Percentiles rank a stretch among this genome's conserved stretches.
These are phyloP conservation scores for Drechslera avenae DNA, from an alignment of 2,329 filamentous ascomycete genomes.

Conservation along the genomic window DNA sequence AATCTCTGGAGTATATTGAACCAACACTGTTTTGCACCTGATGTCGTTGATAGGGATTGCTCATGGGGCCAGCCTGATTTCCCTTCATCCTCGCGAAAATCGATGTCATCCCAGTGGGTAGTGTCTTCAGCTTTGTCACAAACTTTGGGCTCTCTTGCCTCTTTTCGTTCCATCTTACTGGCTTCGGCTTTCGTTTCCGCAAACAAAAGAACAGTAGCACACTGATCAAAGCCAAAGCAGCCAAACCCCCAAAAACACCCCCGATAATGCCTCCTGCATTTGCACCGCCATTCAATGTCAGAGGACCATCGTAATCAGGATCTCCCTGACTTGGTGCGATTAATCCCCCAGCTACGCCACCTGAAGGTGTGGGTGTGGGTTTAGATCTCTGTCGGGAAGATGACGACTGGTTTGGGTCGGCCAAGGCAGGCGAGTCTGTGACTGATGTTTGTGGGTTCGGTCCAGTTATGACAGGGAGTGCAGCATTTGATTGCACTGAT, in stretches of 20 bases:
- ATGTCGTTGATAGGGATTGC: conserved; percentile 39
- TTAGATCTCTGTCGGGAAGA: conserved; percentile 13
- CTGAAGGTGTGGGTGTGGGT: conserved; percentile 12
- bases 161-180: conserved; percentile 27
- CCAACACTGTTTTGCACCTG: conserved; percentile 37
- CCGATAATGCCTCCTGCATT: conserved; percentile 43
- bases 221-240: conserved; percentile 39
- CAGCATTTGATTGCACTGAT: conserved; percentile 19
- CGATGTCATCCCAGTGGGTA: conserved; percentile 27
- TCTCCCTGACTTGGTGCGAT: conserved; percentile 34
- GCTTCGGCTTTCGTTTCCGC: conserved; percentile 37
- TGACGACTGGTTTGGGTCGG: conserved; percentile 21
- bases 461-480: conserved; percentile 14
- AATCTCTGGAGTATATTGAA: conserved; percentile 40
- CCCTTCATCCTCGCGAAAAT: conserved; percentile 38
- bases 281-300: conserved; percentile 28
- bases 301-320: conserved; percentile 14
- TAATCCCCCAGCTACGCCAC: conserved; percentile 35
- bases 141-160: conserved; percentile 14
- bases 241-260: conserved; percentile 43
- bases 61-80: conserved; percentile 31
- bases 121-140: conserved; percentile 26
- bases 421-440: conserved; percentile 17
- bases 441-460: conserved; percentile 16
- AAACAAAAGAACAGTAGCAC: conserved; percentile 42